Evolutionary conservation across 257 asterid species (phyloP), one percentile per base, ranked within the genome.

Genomic region (Thymus quinquecostatus): DNA sequence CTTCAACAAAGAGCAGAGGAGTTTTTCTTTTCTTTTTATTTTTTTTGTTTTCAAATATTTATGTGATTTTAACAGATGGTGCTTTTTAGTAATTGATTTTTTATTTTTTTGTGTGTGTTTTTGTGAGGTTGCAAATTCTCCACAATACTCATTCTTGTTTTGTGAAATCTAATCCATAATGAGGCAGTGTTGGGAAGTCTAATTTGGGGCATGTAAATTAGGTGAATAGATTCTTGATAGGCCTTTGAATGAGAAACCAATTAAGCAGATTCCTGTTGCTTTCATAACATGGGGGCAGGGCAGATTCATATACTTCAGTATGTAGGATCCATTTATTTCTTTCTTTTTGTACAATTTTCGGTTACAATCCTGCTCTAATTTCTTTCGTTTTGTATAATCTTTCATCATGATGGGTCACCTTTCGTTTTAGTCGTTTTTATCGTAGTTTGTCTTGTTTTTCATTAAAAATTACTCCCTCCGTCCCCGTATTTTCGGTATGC

Each of bases 71-170:
- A 38, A 11, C 32, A 30, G 14, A 48, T n/a, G 48, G 21, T 11
- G 41, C 29, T 12, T 45, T 66, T 21, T 21, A 21, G 21, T 21
- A 21, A 21, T 21, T 57, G 1, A 1, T 33, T 51, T 2, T 2
- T 6, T 66, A 34, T 57, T 72, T 3, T 14, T 6, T 43, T 43
- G 5, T 3, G 44, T 21, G 40, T 59, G 12, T 59, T 68, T 38
- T 38, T 61, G 21, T 75, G 70, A 75, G 79, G 75, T 61, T 66
- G 4, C 61, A 60, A 33, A 60, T 14, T 53, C 9, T 68, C 75
- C 79, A 68, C 60, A 60, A 43, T 32, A 11, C 11, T 50, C 6
- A 51, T 58, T 48, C 36, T 36, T 57, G 72, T 47, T 66, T 29
- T 33, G 61, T 66, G 47, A 66, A 11, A 10, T 57, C 62, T 48